Evolutionary conservation across 2,329 filamentous ascomycete genomes (phyloP).

Genomic region (Colletotrichum tabaci): DNA sequence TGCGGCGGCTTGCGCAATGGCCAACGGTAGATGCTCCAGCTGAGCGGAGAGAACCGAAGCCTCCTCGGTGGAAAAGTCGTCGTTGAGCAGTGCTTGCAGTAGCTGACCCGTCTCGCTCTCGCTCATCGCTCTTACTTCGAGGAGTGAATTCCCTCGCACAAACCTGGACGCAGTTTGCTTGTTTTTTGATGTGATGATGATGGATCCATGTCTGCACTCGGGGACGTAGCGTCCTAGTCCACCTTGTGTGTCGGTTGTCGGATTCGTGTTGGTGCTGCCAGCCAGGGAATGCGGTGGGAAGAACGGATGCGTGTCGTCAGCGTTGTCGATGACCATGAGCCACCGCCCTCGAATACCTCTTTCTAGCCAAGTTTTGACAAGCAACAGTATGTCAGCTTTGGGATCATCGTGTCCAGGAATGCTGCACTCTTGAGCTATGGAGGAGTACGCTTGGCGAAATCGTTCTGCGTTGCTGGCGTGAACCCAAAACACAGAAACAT

Average conservation of each 20-base stretch:
- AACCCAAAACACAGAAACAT: slow-evolving; percentile 52
- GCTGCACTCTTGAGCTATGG: neutral
- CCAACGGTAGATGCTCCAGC: slow-evolving; percentile 53
- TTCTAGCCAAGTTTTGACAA: neutral
- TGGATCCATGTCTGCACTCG: slow-evolving; percentile 47
- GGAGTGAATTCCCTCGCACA: slow-evolving; percentile 40
- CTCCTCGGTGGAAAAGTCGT: slow-evolving; percentile 5
- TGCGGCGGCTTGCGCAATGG: slow-evolving; percentile 52
- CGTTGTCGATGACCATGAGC: slow-evolving; percentile 43
- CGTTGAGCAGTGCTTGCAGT: slow-evolving; percentile 42
- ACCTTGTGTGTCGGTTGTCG: too few species aligned
- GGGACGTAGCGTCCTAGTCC: slow-evolving; percentile 46
- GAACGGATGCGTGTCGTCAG: neutral
- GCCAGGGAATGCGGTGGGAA: neutral
- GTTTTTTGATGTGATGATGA: slow-evolving; percentile 54
- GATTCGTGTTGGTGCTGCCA: neutral
- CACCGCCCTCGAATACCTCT: slow-evolving; percentile 35
- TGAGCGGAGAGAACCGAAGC: slow-evolving; percentile 45
- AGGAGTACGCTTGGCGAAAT: slow-evolving; percentile 42
- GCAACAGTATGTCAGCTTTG: neutral
- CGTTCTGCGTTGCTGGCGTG: slow-evolving; percentile 50
- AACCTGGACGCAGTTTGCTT: slow-evolving; percentile 50
- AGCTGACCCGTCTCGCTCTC: slow-evolving; percentile 47
- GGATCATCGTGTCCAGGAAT: neutral
- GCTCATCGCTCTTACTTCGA: slow-evolving; percentile 51